phyloP scores from a whole-genome alignment of 2,329 filamentous ascomycete genomes.

The Cordyceps tenuipes region DNA sequence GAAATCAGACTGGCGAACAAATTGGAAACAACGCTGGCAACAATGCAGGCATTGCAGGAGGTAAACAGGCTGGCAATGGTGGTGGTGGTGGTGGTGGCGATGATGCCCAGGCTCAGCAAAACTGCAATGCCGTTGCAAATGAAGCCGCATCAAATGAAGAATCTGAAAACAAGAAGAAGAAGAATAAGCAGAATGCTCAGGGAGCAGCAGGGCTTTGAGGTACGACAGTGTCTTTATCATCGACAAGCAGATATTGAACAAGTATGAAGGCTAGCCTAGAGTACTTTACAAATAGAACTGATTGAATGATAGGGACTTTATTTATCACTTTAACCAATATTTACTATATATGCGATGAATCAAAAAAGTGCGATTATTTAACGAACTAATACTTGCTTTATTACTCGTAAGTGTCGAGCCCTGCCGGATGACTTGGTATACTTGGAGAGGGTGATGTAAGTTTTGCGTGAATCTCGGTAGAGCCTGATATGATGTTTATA shows the following conservation, averaged over 20 bases:
- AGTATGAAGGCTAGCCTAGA: background rate
- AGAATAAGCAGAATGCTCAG: too few species aligned
- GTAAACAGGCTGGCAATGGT: background rate
- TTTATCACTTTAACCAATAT: too few species aligned
- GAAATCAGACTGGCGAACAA: background rate
- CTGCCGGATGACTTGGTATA: too few species aligned
- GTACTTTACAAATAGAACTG: background rate
- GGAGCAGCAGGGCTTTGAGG: background rate
- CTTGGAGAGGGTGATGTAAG: too few species aligned
- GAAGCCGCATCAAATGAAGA: too few species aligned
- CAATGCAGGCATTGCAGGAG: background rate
- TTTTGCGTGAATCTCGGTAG: too few species aligned
- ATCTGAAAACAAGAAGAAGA: too few species aligned
- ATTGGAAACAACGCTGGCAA: background rate
- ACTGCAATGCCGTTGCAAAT: background rate
- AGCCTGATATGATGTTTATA: background rate
- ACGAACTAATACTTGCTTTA: background rate
- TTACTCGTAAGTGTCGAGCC: too few species aligned
- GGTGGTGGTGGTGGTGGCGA: background rate
- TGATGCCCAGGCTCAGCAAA: background rate
- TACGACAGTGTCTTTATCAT: background rate
- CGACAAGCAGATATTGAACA: background rate
- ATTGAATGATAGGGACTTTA: background rate
- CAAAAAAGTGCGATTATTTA: too few species aligned
- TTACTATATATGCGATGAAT: too few species aligned